Percentiles rank a stretch among this genome's conserved stretches.
phyloP scores from a whole-genome alignment of 23 red algal genomes.

The Gracilaria caudata region DNA sequence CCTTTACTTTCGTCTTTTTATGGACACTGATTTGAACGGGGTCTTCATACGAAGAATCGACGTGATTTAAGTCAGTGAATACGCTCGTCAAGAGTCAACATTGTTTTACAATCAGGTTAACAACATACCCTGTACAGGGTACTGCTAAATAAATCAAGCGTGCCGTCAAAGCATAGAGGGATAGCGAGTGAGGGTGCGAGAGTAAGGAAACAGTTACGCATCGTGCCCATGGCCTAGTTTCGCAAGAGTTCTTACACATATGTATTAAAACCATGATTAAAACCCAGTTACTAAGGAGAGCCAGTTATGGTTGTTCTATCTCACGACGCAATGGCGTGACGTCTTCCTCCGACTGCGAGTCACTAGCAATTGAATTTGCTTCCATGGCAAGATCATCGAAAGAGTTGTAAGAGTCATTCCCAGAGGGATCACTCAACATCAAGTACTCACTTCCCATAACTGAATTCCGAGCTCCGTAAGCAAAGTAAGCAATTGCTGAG shows the following conservation, averaged over 20 bases:
- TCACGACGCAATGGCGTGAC: background rate
- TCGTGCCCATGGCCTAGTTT: background rate
- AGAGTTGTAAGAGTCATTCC: constrained; percentile 44
- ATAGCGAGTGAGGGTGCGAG: background rate
- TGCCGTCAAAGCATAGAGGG: background rate
- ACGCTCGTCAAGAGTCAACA: background rate
- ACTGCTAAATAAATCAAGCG: background rate
- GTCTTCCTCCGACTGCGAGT: constrained; percentile 14
- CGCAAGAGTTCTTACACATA: background rate
- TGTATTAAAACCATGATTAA: background rate
- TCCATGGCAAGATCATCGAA: constrained; percentile 66
- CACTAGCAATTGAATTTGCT: constrained; percentile 48
- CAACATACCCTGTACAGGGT: background rate
- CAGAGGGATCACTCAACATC: constrained; percentile 24
- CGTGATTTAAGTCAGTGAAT: too few relatives aligned
- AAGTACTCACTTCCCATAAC: constrained; percentile 36
- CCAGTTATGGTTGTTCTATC: background rate
- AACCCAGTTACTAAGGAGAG: background rate
- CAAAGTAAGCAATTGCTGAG: constrained; percentile 48
- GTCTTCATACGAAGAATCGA: too few relatives aligned
- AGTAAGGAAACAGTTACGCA: background rate
- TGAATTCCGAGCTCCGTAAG: constrained; percentile 42
- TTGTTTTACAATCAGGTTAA: background rate
- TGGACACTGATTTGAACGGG: too few relatives aligned
- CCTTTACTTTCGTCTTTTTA: too few relatives aligned